Base-by-base conservation (phyloP, 257 asterid species). In the Rauvolfia tetraphylla region DNA sequence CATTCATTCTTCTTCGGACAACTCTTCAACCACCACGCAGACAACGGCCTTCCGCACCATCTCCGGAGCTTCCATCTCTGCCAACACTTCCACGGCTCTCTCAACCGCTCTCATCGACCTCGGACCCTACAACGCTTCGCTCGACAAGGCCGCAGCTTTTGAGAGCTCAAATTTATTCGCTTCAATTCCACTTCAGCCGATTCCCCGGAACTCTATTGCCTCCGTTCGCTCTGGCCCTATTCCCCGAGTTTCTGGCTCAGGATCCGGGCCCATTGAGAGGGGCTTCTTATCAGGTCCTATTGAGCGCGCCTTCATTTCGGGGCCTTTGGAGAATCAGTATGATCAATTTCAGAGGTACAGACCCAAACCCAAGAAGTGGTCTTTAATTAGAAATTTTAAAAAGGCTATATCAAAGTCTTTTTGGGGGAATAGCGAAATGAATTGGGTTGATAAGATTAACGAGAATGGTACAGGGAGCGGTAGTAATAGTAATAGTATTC, bases 231-330 rank as follows among this genome's bases (percentile, higher is more conserved):
- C 96, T 78, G 96, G 97, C 84, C 98, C 98, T 36, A 88, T 92
- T 22, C 69, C 86, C 13, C 54, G 88, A 25, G 82, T 75, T 29
- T 75, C 88, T 12, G 89, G 78, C 54, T 80, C 78, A 0, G 89
- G 91, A 0, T 93, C 97, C 25, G 96, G 91, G 59, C 98, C 92
- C 0, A 79, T 93, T 0, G 97, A 91, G 51, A 82, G 98, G 4
- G 98, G 96, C 0, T 92, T 95, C 86, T 33, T 95, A 68, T 95
- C 99, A n/a, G 99, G 99, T 63, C 99, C 99, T 36, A 90, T 94
- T 29, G 98, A 92, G 8, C 79, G 98, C 72, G 85, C 93, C 81
- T 90, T 91, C 82, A 82, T 87, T n/a, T 95, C 99, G 5, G 98
- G 94, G 4, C 99, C 99, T 29, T 22, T 91, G 86, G 99, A 95